Percentiles rank a stretch among this genome's conserved stretches.
These are phyloP conservation scores for Tanacetum coccineum DNA, from an alignment of 129 eudicot genomes.

Conservation along the genomic window DNA sequence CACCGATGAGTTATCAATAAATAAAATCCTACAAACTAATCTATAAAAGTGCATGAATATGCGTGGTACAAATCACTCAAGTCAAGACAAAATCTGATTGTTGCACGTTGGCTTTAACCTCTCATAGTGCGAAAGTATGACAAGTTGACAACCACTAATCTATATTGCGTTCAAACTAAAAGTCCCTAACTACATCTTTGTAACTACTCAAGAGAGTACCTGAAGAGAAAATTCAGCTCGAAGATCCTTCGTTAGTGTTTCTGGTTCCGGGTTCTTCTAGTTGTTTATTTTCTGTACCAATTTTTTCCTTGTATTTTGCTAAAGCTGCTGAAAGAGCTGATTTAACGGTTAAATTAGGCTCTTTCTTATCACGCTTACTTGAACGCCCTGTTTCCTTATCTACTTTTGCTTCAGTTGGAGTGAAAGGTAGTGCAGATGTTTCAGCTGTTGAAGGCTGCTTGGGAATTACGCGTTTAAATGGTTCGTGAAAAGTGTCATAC, in stretches of 20 bases:
- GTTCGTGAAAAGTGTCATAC: slow-evolving; percentile 93
- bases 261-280: slow-evolving; percentile 26
- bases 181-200: slow-evolving; percentile 11
- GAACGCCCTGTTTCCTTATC: slow-evolving; percentile 30
- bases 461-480: slow-evolving; percentile 71
- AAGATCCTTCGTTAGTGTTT: slow-evolving; percentile 4
- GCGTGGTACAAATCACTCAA: background rate
- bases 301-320: slow-evolving; percentile 54
- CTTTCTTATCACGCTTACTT: slow-evolving; percentile 60
- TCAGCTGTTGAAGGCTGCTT: slow-evolving; percentile 33
- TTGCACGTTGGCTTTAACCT: background rate
- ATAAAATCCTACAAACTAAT: background rate
- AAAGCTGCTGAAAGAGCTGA: slow-evolving; percentile 84
- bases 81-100: background rate
- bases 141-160: too few species aligned
- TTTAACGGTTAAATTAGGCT: slow-evolving; percentile 53
- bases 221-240: background rate
- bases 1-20: background rate
- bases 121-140: background rate
- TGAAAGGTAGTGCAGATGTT: slow-evolving; percentile 33
- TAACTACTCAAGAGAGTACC: slow-evolving; percentile 3
- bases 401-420: slow-evolving; percentile 39
- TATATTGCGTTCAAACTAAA: background rate
- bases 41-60: background rate
- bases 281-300: slow-evolving; percentile 34